Conservation (phyloP, 179 eudicot species). For the Drosera spatulata region DNA sequence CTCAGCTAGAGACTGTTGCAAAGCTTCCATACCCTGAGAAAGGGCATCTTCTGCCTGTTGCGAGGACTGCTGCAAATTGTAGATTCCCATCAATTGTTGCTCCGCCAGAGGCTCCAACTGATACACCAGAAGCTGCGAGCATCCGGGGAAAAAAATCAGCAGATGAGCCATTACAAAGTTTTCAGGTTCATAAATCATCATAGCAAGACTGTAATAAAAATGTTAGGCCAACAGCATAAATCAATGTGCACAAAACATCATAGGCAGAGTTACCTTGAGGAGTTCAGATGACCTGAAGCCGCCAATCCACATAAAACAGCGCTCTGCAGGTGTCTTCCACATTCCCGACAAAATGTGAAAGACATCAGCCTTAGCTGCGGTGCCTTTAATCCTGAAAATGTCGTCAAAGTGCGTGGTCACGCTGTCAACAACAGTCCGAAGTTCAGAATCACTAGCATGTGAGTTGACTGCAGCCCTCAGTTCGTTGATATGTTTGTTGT, state of each 20-base stretch:
- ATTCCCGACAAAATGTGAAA: constrained; percentile 95
- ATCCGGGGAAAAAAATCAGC: not conserved
- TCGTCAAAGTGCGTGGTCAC: constrained; percentile 75
- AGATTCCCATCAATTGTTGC: constrained; percentile 43
- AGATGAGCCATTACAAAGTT: not conserved
- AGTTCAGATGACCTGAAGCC: constrained; percentile 86
- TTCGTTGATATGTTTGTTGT: constrained; percentile 59
- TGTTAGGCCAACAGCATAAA: too few species aligned
- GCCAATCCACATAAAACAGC: constrained; percentile 99
- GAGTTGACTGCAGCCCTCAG: constrained; percentile 62
- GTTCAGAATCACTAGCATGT: constrained; percentile 51
- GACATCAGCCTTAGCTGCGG: constrained; percentile 66
- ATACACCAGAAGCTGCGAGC: constrained; percentile 35
- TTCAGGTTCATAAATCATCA: too few species aligned
- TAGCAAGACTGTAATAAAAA: too few species aligned
- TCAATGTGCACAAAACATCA: too few species aligned
- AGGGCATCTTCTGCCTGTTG: constrained; percentile 67
- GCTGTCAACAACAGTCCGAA: constrained; percentile 56
- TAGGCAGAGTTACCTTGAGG: constrained; percentile 46
- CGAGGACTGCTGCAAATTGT: constrained; percentile 49
- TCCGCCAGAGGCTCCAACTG: constrained; percentile 52
- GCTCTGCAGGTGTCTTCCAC: constrained; percentile 97
- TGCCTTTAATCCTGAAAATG: constrained; percentile 45
- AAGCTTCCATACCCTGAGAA: constrained; percentile 65
- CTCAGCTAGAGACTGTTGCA: constrained; percentile 52